Percentiles rank a stretch among this genome's conserved stretches.
Evolutionary conservation across 306 rosid genomes (phyloP).

Genomic region (Fragaria ananassa): DNA sequence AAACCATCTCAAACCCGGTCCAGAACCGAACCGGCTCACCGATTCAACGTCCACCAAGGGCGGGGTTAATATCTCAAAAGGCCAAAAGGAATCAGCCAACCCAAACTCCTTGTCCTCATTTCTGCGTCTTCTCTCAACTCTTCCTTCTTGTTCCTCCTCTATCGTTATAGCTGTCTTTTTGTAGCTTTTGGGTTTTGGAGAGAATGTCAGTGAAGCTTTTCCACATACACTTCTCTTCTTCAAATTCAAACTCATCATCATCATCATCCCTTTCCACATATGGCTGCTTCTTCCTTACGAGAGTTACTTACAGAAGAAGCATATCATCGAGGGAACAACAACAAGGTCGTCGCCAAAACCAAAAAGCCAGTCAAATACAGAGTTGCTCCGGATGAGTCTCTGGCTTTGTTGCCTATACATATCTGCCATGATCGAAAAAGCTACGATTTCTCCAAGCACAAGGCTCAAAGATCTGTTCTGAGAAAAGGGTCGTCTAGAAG

Average conservation of each 20-base stretch:
- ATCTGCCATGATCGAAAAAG: conserved; percentile 40
- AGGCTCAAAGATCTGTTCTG: conserved; percentile 1
- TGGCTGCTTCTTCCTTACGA: conserved; percentile 46
- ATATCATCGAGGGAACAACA: conserved; percentile 16
- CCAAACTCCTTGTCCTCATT: conserved; percentile 17
- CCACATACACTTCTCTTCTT: conserved; percentile 29
- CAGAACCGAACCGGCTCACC: neutral
- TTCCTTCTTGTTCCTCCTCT: neutral
- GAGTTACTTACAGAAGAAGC: conserved; percentile 66
- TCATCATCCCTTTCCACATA: conserved; percentile 8
- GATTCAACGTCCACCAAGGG: neutral
- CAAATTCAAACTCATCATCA: neutral
- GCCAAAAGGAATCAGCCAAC: conserved; percentile 8
- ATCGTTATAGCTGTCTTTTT: conserved; percentile 25
- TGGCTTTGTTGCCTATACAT: conserved; percentile 32
- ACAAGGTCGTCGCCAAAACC: neutral
- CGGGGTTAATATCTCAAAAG: neutral
- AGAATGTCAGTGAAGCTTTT: conserved; percentile 31
- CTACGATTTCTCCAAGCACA: conserved; percentile 29
- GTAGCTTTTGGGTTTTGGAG: conserved; percentile 24
- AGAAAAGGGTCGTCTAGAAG: conserved; percentile 41
- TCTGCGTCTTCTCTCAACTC: neutral
- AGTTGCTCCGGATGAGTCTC: conserved; percentile 21
- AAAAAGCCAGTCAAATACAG: conserved; percentile 23
- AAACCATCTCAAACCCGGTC: conserved; percentile 1